These are phyloP conservation scores for Trichoderma koningii DNA, from an alignment of 2,329 filamentous ascomycete genomes.

Conservation along the genomic window DNA sequence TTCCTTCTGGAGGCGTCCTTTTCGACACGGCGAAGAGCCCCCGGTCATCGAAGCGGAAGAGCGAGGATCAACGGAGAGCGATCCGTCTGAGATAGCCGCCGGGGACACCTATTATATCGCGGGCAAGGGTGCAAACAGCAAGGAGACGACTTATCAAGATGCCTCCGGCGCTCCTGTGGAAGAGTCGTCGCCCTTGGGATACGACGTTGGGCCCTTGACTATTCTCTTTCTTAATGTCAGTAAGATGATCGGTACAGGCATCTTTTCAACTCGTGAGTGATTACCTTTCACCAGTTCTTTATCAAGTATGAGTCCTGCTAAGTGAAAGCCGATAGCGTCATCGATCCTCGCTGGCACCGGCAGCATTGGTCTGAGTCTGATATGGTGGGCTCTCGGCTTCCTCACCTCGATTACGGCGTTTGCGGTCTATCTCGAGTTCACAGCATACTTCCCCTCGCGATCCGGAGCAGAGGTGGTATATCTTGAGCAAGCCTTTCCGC, in stretches of 20 bases:
- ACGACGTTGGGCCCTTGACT: constrained; percentile 57
- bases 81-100: constrained; percentile 20
- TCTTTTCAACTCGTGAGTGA: constrained; percentile 64
- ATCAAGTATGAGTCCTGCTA: background rate
- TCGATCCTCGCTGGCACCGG: constrained; percentile 61
- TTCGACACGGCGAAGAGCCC: constrained; percentile 27
- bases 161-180: constrained; percentile 64
- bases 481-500: constrained; percentile 66
- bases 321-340: constrained; percentile 46
- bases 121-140: constrained; percentile 47
- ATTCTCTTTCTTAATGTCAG: constrained; percentile 63
- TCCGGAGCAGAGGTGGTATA: constrained; percentile 69
- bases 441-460: constrained; percentile 66
- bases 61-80: constrained; percentile 26
- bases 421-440: constrained; percentile 63
- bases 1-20: constrained; percentile 31
- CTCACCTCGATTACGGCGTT: constrained; percentile 59
- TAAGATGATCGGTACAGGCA: constrained; percentile 64
- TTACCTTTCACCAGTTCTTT: background rate
- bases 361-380: constrained; percentile 61
- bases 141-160: constrained; percentile 58
- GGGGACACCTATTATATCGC: constrained; percentile 21
- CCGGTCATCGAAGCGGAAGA: constrained; percentile 27
- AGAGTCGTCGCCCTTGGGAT: constrained; percentile 58
- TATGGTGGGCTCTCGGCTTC: constrained; percentile 67